Evolutionary conservation across 352 stramenopile species (phyloP).

Genomic region (Globisporangium polare): DNA sequence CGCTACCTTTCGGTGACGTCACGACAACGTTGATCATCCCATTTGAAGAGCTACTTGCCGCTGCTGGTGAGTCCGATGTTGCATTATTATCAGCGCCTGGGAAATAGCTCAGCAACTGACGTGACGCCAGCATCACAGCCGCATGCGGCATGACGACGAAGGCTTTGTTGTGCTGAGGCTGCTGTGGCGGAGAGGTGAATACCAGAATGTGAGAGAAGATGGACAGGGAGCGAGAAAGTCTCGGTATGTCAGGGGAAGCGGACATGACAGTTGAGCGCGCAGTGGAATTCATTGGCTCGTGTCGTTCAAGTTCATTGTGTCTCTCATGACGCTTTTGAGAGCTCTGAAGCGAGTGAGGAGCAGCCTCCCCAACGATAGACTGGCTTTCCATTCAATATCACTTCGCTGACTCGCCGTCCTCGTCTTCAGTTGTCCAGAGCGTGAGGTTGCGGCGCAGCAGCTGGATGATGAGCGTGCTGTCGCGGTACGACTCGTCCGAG

Average conservation of each 20-base stretch:
- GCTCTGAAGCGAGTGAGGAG: no score
- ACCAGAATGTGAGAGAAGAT: no score
- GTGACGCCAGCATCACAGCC: background rate
- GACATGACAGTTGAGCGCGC: no score
- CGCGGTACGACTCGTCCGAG: slow-evolving; percentile 99
- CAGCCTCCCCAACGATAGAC: no score
- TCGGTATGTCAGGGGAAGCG: no score
- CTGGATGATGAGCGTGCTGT: slow-evolving; percentile 99
- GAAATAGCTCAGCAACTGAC: background rate
- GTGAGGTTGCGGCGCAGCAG: slow-evolving; percentile 99
- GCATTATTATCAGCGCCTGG: background rate
- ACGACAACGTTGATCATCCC: background rate
- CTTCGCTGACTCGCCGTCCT: slow-evolving; percentile 54
- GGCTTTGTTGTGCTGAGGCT: no score
- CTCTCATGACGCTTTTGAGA: no score
- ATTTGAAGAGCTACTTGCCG: background rate
- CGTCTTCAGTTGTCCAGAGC: slow-evolving; percentile 88
- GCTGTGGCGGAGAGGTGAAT: no score
- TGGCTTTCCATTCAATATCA: background rate
- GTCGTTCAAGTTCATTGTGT: no score
- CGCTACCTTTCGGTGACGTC: background rate
- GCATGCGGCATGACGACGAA: background rate
- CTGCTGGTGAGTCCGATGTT: no score
- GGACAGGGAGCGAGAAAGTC: no score
- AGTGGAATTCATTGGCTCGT: no score